Evolutionary conservation across 352 stramenopile genomes (phyloP).

Genomic region (Pythium phragmitis): DNA sequence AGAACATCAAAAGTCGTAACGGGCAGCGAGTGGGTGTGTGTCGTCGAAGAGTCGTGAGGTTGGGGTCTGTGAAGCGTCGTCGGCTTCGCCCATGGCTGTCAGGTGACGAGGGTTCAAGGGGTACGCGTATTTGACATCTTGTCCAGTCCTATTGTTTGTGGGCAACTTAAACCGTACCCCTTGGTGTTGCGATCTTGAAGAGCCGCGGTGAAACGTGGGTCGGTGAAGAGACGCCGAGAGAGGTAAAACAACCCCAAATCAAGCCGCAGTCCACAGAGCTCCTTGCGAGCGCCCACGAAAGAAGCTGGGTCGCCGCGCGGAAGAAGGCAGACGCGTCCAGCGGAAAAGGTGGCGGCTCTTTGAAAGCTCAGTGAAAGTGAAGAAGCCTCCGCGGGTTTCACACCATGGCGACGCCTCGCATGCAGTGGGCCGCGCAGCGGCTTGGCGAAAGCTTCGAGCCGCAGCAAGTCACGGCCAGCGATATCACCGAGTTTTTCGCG

Average conservation of each 20-base stretch:
- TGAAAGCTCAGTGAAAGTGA: not conserved
- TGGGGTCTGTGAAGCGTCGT: conserved; percentile 4
- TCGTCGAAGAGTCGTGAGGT: conserved; percentile 21
- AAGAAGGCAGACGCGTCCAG: not conserved
- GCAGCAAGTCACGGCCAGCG: conserved; percentile 36
- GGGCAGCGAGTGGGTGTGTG: not conserved
- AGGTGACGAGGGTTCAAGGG: not conserved
- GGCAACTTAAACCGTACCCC: conserved; percentile 4
- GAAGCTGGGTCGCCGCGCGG: conserved; percentile 5
- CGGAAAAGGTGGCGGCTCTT: not conserved
- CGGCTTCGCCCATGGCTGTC: no score
- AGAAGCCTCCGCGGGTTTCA: no score
- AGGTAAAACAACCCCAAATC: not conserved
- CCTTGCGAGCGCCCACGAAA: conserved; percentile 14
- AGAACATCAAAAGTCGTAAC: conserved; percentile 13
- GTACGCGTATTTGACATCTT: not conserved
- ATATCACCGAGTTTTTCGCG: conserved; percentile 69
- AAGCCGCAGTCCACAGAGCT: not conserved
- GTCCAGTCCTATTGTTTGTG: no score
- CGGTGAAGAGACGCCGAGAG: conserved; percentile 19
- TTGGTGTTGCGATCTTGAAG: conserved; percentile 19
- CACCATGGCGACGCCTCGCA: conserved; percentile 68
- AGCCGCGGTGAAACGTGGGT: conserved; percentile 8
- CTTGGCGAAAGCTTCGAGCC: conserved; percentile 82
- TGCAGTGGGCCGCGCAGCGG: conserved; percentile 80